Base-by-base conservation (phyloP, 2,329 filamentous ascomycete species). In the Alternaria consortialis region DNA sequence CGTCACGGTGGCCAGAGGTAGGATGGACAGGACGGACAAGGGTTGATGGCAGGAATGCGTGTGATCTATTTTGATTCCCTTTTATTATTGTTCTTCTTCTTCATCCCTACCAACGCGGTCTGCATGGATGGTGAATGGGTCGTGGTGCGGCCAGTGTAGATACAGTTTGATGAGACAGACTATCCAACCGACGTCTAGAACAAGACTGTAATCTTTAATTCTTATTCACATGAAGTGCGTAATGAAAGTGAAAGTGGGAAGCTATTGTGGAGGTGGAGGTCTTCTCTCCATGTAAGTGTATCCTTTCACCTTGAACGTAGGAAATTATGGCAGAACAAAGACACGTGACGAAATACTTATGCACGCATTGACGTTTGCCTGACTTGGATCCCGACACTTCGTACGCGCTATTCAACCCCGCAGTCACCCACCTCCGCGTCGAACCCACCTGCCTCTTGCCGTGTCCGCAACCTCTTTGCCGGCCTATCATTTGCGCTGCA, bases 21-120 rank as follows among this genome's bases (percentile, higher is more conserved):
- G 44, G 17, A 29, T 31, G 32, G 29, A 27, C 32, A 23, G 32
- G 20, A 27, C 36, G 27, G 40, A 23, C 12, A 36, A 36, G 46
- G 27, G 23, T 29, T 6, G 8, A 29, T 40, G 56, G 42, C 42
- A 27, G 56, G 52, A 25, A 56, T 20, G 20, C 54, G 62, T 56
- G 42, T 44, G 53, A 62, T 63, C 64, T 29, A 66, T 62, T 63
- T 53, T 62, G 63, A 67, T 66, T 65, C 58, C 60, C 58, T 67
- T 67, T 70, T 58, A 62, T 48, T 60, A 42, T 59, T 66, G 2
- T 20, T 20, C 20, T 20, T 20, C 20, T 20, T 20, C 25, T 60
- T 56, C 23, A 5, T 4, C 61, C 53, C 57, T 25, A 52, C 60
- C 54, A 58, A 53, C 46, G 56, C 51, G 55, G 51, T 43, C 34